These are phyloP conservation scores for Puccinia horiana DNA, from an alignment of 1,284 basidiomycete species.

Conservation along the genomic window DNA sequence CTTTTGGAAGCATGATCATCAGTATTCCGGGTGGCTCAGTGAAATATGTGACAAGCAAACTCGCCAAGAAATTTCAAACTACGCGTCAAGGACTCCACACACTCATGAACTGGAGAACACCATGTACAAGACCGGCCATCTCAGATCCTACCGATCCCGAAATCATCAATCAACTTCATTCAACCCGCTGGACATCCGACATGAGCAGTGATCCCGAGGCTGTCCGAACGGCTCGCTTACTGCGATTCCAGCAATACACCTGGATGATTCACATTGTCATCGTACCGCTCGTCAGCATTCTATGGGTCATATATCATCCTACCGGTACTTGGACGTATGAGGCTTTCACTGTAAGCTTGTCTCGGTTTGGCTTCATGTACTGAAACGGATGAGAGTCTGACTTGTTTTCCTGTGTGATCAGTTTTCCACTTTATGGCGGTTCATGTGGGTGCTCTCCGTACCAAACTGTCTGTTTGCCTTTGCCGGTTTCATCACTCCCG, in stretches of 20 bases:
- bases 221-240: constrained; percentile 57
- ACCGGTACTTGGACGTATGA: constrained; percentile 52
- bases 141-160: constrained; percentile 57
- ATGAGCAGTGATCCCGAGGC: constrained; percentile 58
- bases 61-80: constrained; percentile 44
- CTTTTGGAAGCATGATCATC: constrained; percentile 52
- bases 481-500: constrained; percentile 57
- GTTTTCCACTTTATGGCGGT: constrained; percentile 59
- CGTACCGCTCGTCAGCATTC: constrained; percentile 58
- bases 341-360: constrained; percentile 29
- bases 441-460: constrained; percentile 59
- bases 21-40: constrained; percentile 53
- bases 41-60: constrained; percentile 49
- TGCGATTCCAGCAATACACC: constrained; percentile 57
- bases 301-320: constrained; percentile 59
- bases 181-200: constrained; percentile 59
- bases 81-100: constrained; percentile 52
- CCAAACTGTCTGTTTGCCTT: constrained; percentile 60
- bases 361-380: not conserved
- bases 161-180: constrained; percentile 58
- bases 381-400: not conserved
- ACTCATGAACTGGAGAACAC: constrained; percentile 56
- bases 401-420: constrained; percentile 27
- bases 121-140: constrained; percentile 54
- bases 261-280: constrained; percentile 58